A percentile compares a stretch with the other conserved stretches of the same genome.
These are phyloP conservation scores for Alternaria tenuissima DNA, from an alignment of 2,329 filamentous ascomycete genomes.

Conservation along the genomic window DNA sequence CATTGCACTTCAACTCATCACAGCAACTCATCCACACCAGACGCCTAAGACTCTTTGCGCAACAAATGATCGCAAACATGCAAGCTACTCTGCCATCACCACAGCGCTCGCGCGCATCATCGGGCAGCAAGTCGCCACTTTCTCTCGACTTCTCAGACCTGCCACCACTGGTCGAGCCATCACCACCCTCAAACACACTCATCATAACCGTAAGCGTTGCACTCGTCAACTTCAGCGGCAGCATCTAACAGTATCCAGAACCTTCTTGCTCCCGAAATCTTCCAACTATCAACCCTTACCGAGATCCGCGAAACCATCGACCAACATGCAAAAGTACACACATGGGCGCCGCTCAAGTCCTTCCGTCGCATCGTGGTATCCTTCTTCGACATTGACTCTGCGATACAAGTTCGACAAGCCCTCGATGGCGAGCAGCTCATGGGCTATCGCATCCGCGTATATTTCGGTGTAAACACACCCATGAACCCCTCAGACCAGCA, in stretches of 20 bases:
- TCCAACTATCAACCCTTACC: constrained; percentile 76
- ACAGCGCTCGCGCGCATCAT: constrained; percentile 47
- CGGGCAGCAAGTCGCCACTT: constrained; percentile 59
- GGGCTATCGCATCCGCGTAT: constrained; percentile 61
- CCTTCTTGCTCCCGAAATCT: constrained; percentile 75
- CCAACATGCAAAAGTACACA: constrained; percentile 74
- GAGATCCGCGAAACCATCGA: constrained; percentile 76
- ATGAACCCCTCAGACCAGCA: constrained; percentile 52
- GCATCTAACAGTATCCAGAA: constrained; percentile 57
- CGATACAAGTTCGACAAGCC: constrained; percentile 73
- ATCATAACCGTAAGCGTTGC: constrained; percentile 69
- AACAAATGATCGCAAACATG: constrained; percentile 39
- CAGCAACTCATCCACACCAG: constrained; percentile 19
- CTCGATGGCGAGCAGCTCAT: constrained; percentile 79
- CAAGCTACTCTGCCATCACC: constrained; percentile 41
- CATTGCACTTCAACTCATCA: constrained; percentile 21
- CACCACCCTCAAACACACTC: constrained; percentile 81
- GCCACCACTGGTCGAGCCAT: constrained; percentile 74
- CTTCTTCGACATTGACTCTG: constrained; percentile 74
- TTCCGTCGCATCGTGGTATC: constrained; percentile 83
- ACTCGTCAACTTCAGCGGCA: neutral
- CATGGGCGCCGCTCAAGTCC: constrained; percentile 81
- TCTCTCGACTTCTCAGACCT: constrained; percentile 78
- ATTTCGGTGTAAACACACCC: constrained; percentile 51
- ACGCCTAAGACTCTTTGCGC: constrained; percentile 13